Evolutionary conservation across 2,329 filamentous ascomycete species (phyloP), one percentile per base, ranked within the genome.

Genomic region (Venturia carpophila): DNA sequence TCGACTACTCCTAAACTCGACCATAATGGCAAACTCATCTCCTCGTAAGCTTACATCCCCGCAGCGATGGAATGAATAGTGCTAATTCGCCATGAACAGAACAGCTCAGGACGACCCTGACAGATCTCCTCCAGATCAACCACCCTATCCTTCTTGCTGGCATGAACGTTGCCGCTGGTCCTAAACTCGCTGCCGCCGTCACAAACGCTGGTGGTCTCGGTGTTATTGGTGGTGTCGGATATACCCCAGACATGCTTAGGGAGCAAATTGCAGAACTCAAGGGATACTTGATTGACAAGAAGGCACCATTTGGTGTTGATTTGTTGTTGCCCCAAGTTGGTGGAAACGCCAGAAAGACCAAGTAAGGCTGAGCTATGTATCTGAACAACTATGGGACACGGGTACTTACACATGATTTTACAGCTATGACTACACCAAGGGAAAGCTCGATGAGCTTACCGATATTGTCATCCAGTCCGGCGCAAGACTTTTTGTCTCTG

Each of bases 371-470:
- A 41, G 56, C 55, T 64, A 37, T n/a, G 7, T 15, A n/a, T 13
- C 9, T 39, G 15, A 21, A 21, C 45, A 10, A 45, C n/a, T 2
- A 42, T 55, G 66, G 52, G 42, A 30, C 58, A 52, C 42, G n/a
- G 41, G 39, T 24, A 21, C 30, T 65, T 11, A 63, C n/a, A 41
- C 21, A 37, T 9, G 19, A 15, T 56, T n/a, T 24, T 24, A 66
- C 73, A 97, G 93, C 86, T 96, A 97, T 79, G 94, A 99, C 80
- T 99, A 99, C 83, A 99, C 94, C 74, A 97, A 99, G 83, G 94
- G 94, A 77, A 97, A 97, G 82, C 90, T 99, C 68, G 83, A 90
- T 77, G 90, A 93, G 76, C 86, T 99, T 66, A 79, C 96, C 75
- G 88, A 92, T 75, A 92, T 97, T 74, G 88, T 97, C 79, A 96